phyloP scores from a whole-genome alignment of 352 stramenopile species.

The Salisapilia sapeloensis region DNA sequence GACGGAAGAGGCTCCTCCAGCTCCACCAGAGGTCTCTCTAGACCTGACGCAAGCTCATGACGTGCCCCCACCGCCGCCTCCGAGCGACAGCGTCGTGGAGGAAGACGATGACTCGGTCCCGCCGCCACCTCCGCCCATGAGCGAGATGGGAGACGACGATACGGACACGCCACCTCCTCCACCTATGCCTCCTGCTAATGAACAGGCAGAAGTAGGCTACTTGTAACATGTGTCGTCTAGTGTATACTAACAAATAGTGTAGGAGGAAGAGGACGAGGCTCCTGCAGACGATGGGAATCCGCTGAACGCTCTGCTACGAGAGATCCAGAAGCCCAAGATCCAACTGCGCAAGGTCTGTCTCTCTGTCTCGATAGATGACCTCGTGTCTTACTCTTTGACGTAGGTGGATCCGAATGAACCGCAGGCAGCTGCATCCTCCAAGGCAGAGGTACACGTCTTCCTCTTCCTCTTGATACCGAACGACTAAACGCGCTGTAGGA shows the following conservation, averaged over 20 bases:
- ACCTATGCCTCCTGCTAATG: slow-evolving; percentile 7
- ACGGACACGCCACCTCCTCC: slow-evolving; percentile 8
- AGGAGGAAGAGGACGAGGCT: slow-evolving; percentile 1
- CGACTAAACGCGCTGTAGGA: slow-evolving; percentile 1
- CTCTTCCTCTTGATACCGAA: neutral
- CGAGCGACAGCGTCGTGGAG: slow-evolving; percentile 11
- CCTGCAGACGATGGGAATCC: slow-evolving; percentile 5
- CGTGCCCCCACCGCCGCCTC: slow-evolving; percentile 32
- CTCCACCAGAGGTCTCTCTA: slow-evolving; percentile 13
- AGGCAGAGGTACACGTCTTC: neutral
- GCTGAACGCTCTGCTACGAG: slow-evolving; percentile 6
- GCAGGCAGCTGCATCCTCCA: neutral
- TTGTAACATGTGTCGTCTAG: no score
- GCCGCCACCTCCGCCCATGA: slow-evolving; percentile 20
- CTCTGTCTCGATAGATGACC: no score
- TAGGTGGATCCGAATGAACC: slow-evolving; percentile 1
- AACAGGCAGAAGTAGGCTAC: no score
- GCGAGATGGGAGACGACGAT: slow-evolving; percentile 2
- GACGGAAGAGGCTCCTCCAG: slow-evolving; percentile 36
- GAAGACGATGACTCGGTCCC: slow-evolving; percentile 25
- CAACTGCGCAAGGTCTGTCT: slow-evolving; percentile 5
- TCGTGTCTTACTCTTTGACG: neutral
- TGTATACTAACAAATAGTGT: no score
- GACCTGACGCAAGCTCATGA: no score
- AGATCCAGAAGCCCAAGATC: slow-evolving; percentile 11